phyloP scores from a whole-genome alignment of 768 basidiomycete genomes.

The Collybia nuda region DNA sequence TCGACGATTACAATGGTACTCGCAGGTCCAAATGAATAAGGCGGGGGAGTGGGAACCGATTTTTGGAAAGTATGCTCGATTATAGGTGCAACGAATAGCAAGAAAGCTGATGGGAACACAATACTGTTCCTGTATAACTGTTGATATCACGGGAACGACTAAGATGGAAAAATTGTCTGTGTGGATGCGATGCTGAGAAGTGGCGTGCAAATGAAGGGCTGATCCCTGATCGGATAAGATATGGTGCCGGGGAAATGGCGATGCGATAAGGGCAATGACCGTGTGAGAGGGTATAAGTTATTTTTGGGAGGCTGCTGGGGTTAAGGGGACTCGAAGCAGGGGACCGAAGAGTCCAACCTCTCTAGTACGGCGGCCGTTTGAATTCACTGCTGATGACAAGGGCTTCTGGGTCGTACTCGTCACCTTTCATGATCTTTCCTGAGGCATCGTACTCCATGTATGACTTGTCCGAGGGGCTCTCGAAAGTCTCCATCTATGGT shows the following conservation, averaged over 20 bases:
- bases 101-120: background rate
- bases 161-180: too few relatives aligned
- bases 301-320: background rate
- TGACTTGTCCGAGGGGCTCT: slow-evolving; percentile 42
- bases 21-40: too few relatives aligned
- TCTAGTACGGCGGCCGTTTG: slow-evolving; percentile 55
- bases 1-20: too few relatives aligned
- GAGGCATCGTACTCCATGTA: slow-evolving; percentile 54
- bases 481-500: slow-evolving; percentile 67
- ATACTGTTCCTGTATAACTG: too few relatives aligned
- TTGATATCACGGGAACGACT: too few relatives aligned
- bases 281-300: background rate
- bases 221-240: too few relatives aligned
- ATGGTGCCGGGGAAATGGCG: background rate
- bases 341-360: background rate
- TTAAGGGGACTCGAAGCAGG: slow-evolving; percentile 2
- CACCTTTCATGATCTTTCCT: slow-evolving; percentile 47
- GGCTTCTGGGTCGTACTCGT: slow-evolving; percentile 57
- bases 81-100: background rate
- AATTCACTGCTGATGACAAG: slow-evolving; percentile 61
- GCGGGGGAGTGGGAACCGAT: too few relatives aligned
- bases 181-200: too few relatives aligned
- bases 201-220: too few relatives aligned
- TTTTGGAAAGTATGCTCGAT: background rate
- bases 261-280: background rate